Base-by-base conservation (phyloP, 352 stramenopile species). In the Globisporangium cystogenes region DNA sequence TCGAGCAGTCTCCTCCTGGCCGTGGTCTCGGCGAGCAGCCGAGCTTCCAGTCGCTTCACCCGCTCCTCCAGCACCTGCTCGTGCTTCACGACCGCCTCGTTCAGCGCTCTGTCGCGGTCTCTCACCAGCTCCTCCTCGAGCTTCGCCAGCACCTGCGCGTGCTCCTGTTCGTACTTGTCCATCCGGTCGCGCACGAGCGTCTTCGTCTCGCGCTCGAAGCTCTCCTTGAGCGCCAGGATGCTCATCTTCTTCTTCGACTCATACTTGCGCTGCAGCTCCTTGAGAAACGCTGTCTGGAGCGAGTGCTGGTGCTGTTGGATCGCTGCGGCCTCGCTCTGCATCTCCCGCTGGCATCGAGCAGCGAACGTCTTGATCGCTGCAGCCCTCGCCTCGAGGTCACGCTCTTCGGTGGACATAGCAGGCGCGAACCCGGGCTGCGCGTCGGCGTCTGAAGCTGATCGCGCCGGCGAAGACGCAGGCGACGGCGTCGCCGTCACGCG, bases 261-360 rank as follows among this genome's bases (percentile, higher is more conserved):
- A 36, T 77, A 87, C 54, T 83, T 82, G 42, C 72, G 74, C 53
- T 77, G 67, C 29, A 87, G 58, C 21, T 87, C 74, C 47, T 74
- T 67, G 37, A 87, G 45, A 29, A 80, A 76, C 11, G 48, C 14
- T 0, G 27, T 29, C 46, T 81, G 72, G 40, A 62, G 65, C 27
- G 61, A 41, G 3, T 65, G 48, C 18, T 82, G 65, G 37, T 86
- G 72, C 24, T 67, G 35, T 7, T 58, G 43, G 6, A 81, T 62
- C 12, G 53, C 54, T 0, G 42, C 51, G 4, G 54, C 67, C 23
- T 68, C 74, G 1, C 37, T 53, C 46, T 76, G 59, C 33, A 78
- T 72, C 26, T 87, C 68, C 5, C 55, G 60, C 33, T 75, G 68
- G 11, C 70, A 77, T 3, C 39, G 46, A 3, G 48, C 42, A 11